Percentiles rank a stretch among this genome's conserved stretches.
Evolutionary conservation across 768 basidiomycete species (phyloP).

Genomic region (Neoboletus subvelutipes): DNA sequence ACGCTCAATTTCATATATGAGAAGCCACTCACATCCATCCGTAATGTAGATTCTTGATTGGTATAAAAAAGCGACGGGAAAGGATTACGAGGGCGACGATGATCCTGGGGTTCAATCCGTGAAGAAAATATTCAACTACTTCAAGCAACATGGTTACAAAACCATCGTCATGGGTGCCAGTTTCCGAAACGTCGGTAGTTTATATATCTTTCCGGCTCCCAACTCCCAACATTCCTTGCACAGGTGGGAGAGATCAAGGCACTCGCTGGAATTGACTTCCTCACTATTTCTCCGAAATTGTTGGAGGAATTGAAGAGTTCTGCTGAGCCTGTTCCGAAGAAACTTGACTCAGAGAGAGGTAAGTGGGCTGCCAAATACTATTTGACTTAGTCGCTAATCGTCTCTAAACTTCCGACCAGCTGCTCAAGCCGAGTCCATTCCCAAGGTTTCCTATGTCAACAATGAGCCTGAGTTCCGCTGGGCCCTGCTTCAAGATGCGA

Average conservation of each 20-base stretch:
- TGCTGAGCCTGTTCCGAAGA: slow-evolving; percentile 71
- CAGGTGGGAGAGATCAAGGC: slow-evolving; percentile 88
- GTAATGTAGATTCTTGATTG: slow-evolving; percentile 85
- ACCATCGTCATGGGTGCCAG: slow-evolving; percentile 99
- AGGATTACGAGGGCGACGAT: slow-evolving; percentile 81
- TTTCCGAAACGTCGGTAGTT: slow-evolving; percentile 84
- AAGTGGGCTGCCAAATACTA: slow-evolving; percentile 15
- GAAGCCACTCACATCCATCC: slow-evolving; percentile 30
- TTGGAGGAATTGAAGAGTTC: slow-evolving; percentile 87
- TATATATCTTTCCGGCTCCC: background rate
- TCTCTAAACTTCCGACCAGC: slow-evolving; percentile 33
- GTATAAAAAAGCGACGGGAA: slow-evolving; percentile 89
- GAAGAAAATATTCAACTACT: slow-evolving; percentile 96
- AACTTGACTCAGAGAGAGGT: slow-evolving; percentile 68
- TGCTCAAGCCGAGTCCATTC: slow-evolving; percentile 59
- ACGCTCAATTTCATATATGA: too few species aligned
- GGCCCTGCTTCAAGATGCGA: slow-evolving; percentile 82
- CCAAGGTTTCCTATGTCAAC: slow-evolving; percentile 81
- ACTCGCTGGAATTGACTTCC: slow-evolving; percentile 92
- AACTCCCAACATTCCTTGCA: background rate
- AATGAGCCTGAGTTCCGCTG: slow-evolving; percentile 94
- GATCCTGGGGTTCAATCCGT: slow-evolving; percentile 96
- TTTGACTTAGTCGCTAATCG: background rate
- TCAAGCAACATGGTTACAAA: slow-evolving; percentile 95
- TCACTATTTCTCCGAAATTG: slow-evolving; percentile 87